These are phyloP conservation scores for Podospora appendiculata DNA, from an alignment of 495 filamentous ascomycete genomes.

Conservation along the genomic window DNA sequence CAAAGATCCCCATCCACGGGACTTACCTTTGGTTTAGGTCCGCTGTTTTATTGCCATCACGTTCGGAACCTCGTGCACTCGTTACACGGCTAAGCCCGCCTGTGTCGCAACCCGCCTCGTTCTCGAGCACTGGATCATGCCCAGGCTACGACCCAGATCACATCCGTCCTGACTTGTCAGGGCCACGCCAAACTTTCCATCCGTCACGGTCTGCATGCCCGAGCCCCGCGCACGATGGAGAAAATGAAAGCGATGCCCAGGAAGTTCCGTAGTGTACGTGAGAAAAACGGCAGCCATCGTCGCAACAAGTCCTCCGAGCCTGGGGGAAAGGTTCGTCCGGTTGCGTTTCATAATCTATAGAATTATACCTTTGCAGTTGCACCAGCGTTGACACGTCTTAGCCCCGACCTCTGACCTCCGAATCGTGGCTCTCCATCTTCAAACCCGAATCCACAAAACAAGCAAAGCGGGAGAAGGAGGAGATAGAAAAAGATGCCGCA, in stretches of 20 bases:
- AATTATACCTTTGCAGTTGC: background rate
- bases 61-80: no score
- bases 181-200: background rate
- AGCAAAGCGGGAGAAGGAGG: slow-evolving; percentile 46
- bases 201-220: background rate
- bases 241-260: slow-evolving; percentile 26
- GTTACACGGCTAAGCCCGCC: no score
- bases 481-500: slow-evolving; percentile 35
- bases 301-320: slow-evolving; percentile 40
- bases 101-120: no score
- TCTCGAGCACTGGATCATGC: no score
- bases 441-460: slow-evolving; percentile 44
- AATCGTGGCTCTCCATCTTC: slow-evolving; percentile 48
- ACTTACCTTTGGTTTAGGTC: no score
- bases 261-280: slow-evolving; percentile 65
- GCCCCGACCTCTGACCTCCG: slow-evolving; percentile 30
- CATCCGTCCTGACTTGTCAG: background rate
- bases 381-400: slow-evolving; percentile 20
- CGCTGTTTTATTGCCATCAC: no score
- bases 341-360: slow-evolving; percentile 5
- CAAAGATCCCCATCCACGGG: no score
- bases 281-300: slow-evolving; percentile 50
- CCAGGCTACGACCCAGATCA: no score
- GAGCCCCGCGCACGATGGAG: slow-evolving; percentile 7
- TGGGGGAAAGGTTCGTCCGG: slow-evolving; percentile 39